Evolutionary conservation across 2,329 filamentous ascomycete species (phyloP), one percentile per base, ranked within the genome.

Genomic region (Fusarium nygamai): DNA sequence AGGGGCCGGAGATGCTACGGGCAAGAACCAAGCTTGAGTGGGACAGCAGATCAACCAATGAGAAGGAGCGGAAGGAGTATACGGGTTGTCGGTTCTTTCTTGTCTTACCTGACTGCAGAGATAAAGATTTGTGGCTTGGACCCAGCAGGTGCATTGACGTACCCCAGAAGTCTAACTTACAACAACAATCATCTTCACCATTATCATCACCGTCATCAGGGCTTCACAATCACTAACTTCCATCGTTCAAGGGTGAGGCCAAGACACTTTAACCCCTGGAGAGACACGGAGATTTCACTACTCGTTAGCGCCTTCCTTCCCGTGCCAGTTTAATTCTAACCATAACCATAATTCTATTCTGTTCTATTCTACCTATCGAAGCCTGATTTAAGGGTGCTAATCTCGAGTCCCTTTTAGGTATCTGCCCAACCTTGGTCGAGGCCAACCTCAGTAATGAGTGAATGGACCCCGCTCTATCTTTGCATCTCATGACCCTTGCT

Each of bases 101-200:
- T n/a, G 34, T 51, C 47, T 60, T 46, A 36, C 61, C 43, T 29
- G 17, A 7, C 59, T 39, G 54, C 19, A 27, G 38, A 63, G 72
- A 67, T 68, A 70, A 68, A 70, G 72, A 76, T 76, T 76, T 56
- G 36, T 56, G 51, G 34, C 51, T 41, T 56, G 51, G 20, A 29
- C 51, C 16, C 34, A 56, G 51, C 51, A 56, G 24, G 27, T 6
- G 24, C 34, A 41, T 56, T 41, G 68, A 44, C 39, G 48, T 39
- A 60, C 56, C 72, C 66, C 61, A 43, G 50, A 70, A 70, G 50
- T 70, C 43, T 69, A 63, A 69, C 58, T 64, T 31, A 36, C 31
- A 50, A n/a, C 29, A 50, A 48, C 20, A 33, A 24, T 14, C 34
- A 62, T 24, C 31, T 24, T 43, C 24, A 62, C 34, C 22, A 61